A percentile compares a stretch with the other conserved stretches of the same genome.
phyloP scores from a whole-genome alignment of 805 yeast genomes.

The Starmera quercuum region DNA sequence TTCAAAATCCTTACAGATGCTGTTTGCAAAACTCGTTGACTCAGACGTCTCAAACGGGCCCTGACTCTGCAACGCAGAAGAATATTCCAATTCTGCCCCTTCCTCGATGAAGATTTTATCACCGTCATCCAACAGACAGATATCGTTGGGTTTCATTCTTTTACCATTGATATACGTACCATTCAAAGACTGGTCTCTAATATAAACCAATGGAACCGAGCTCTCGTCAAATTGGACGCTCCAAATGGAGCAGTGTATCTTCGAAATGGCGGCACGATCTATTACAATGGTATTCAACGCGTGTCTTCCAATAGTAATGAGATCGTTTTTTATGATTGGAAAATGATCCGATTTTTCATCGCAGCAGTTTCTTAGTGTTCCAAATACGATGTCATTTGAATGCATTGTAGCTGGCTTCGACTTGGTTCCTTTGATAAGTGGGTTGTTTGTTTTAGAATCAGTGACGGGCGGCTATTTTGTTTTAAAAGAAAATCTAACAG shows the following conservation, averaged over 20 bases:
- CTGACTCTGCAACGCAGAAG: conserved; percentile 4
- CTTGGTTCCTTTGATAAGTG: too few species aligned
- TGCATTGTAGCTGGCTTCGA: too few species aligned
- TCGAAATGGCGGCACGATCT: conserved; percentile 33
- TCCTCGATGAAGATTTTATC: conserved; percentile 33
- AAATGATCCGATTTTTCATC: conserved; percentile 5
- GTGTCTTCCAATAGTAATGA: conserved; percentile 38
- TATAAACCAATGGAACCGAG: conserved; percentile 37
- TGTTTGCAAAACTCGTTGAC: conserved; percentile 13
- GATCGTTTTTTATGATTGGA: conserved; percentile 22
- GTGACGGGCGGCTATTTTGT: too few species aligned
- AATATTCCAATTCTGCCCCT: conserved; percentile 18
- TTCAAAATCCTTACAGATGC: conserved; percentile 16
- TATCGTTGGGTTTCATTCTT: conserved; percentile 22
- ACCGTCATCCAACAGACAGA: conserved; percentile 26
- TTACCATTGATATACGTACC: conserved; percentile 40
- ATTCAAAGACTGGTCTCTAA: conserved; percentile 44
- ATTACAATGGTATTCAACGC: conserved; percentile 24
- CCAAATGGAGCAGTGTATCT: conserved; percentile 43
- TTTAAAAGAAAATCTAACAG: too few species aligned
- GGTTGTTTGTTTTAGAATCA: too few species aligned
- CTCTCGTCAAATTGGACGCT: conserved; percentile 40
- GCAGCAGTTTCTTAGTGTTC: conserved; percentile 6
- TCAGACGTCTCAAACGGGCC: conserved; percentile 8
- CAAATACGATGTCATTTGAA: background rate